Percentiles rank a stretch among this genome's conserved stretches.
Evolutionary conservation across 371 early-diverging fungal species (phyloP).

Genomic region (Basidiobolus heterosporus): DNA sequence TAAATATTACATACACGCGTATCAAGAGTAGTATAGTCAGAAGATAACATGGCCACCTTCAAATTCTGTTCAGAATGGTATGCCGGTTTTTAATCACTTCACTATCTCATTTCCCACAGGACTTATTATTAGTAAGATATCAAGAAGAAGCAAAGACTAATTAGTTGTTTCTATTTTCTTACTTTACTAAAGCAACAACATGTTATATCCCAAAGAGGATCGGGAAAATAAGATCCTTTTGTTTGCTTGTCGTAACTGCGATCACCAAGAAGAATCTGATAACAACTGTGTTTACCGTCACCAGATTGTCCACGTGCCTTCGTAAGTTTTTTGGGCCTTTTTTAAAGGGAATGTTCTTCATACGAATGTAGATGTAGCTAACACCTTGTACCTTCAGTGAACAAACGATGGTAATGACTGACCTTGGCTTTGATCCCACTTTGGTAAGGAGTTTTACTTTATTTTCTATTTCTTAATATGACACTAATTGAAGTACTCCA

Average conservation of each 20-base stretch:
- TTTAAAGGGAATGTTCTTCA: slow-evolving; percentile 1
- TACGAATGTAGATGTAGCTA: not conserved
- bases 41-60: no score
- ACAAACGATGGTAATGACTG: slow-evolving; percentile 55
- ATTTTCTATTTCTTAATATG: not conserved
- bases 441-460: slow-evolving; percentile 13
- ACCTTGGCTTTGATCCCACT: slow-evolving; percentile 63
- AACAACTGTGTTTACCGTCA: slow-evolving; percentile 74
- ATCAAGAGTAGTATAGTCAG: no score
- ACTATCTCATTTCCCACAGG: no score
- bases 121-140: no score
- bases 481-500: slow-evolving; percentile 4
- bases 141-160: not conserved
- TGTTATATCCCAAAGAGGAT: slow-evolving; percentile 94
- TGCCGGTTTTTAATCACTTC: no score
- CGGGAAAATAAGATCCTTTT: slow-evolving; percentile 38
- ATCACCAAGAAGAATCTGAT: slow-evolving; percentile 68
- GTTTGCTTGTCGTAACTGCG: slow-evolving; percentile 91
- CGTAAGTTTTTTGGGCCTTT: slow-evolving; percentile 38
- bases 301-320: slow-evolving; percentile 58
- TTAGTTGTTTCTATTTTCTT: not conserved
- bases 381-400: slow-evolving; percentile 24
- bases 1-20: no score
- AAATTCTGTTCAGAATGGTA: no score
- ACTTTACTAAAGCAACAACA: slow-evolving; percentile 56